These are phyloP conservation scores for Berkeleyomyces rouxiae DNA, from an alignment of 2,329 filamentous ascomycete species.

Conservation along the genomic window DNA sequence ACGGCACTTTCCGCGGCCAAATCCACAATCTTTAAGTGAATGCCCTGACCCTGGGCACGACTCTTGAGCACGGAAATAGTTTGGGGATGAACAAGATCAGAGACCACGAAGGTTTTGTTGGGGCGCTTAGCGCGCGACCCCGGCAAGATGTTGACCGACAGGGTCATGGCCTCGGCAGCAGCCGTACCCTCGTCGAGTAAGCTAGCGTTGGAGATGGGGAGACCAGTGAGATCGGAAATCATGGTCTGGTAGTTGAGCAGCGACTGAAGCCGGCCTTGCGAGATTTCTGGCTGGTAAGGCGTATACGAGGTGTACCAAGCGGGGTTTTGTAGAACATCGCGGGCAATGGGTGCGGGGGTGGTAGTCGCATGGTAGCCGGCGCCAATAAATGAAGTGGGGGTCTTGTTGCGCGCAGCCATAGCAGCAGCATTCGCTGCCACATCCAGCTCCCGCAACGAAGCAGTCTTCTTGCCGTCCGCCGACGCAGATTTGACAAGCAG, in stretches of 20 bases:
- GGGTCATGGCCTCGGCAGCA: conserved; percentile 87
- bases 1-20: conserved; percentile 45
- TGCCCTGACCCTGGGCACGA: conserved; percentile 79
- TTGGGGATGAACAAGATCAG: conserved; percentile 65
- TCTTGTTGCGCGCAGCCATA: conserved; percentile 23
- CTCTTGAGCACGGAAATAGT: conserved; percentile 71
- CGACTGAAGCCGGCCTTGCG: conserved; percentile 81
- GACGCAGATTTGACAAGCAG: conserved; percentile 1
- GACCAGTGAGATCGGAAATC: conserved; percentile 70
- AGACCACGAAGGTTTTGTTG: conserved; percentile 73
- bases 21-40: conserved; percentile 59
- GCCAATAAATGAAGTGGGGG: conserved; percentile 57
- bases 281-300: conserved; percentile 93
- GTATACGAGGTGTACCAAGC: conserved; percentile 98
- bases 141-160: conserved; percentile 48
- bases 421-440: conserved; percentile 29
- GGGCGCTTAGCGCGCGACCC: conserved; percentile 52
- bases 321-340: conserved; percentile 82
- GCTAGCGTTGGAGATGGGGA: conserved; percentile 81
- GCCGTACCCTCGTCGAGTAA: conserved; percentile 83
- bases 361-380: conserved; percentile 78
- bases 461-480: neutral
- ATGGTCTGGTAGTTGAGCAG: conserved; percentile 92
- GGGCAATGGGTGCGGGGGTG: conserved; percentile 76
- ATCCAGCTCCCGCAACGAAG: conserved; percentile 40